A percentile compares a stretch with the other conserved stretches of the same genome.
phyloP scores from a whole-genome alignment of 495 filamentous ascomycete species.

The Podospora anserina region DNA sequence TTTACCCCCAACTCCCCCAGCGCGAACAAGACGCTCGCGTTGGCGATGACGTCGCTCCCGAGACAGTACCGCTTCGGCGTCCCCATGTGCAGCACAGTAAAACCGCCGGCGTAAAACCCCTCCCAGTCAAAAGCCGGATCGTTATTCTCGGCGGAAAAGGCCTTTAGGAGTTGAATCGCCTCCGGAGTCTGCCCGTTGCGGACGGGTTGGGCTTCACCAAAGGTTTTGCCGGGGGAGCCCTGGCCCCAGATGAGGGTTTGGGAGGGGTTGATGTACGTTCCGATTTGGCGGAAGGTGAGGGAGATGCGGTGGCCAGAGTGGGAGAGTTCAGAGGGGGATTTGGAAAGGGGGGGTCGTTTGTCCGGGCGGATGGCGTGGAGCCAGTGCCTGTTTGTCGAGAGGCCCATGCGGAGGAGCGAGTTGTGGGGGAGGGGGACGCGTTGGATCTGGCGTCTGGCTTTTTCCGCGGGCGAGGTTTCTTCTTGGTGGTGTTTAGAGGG shows the following conservation, averaged over 20 bases:
- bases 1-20: conserved; percentile 58
- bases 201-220: conserved; percentile 55
- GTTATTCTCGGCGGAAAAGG: conserved; percentile 86
- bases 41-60: conserved; percentile 51
- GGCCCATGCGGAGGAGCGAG: conserved; percentile 79
- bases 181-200: conserved; percentile 64
- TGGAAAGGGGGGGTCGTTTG: conserved; percentile 64
- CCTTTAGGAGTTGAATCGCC: conserved; percentile 66
- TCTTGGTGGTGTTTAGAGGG: conserved; percentile 22
- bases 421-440: conserved; percentile 81
- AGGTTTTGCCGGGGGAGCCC: conserved; percentile 69
- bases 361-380: conserved; percentile 87
- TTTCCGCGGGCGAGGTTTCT: neutral
- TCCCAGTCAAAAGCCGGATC: conserved; percentile 73
- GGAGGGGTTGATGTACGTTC: conserved; percentile 68
- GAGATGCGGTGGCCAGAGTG: conserved; percentile 78
- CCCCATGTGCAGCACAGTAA: conserved; percentile 77
- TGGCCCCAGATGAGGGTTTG: conserved; percentile 81
- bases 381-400: conserved; percentile 79
- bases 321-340: conserved; percentile 66
- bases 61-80: conserved; percentile 50
- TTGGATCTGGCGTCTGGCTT: conserved; percentile 42
- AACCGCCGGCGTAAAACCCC: conserved; percentile 71
- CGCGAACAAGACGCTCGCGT: conserved; percentile 55
- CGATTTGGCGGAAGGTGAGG: conserved; percentile 88